A percentile compares a stretch with the other conserved stretches of the same genome.
Conservation (phyloP, 805 yeast genomes). For the Monosporozyma solicola region DNA sequence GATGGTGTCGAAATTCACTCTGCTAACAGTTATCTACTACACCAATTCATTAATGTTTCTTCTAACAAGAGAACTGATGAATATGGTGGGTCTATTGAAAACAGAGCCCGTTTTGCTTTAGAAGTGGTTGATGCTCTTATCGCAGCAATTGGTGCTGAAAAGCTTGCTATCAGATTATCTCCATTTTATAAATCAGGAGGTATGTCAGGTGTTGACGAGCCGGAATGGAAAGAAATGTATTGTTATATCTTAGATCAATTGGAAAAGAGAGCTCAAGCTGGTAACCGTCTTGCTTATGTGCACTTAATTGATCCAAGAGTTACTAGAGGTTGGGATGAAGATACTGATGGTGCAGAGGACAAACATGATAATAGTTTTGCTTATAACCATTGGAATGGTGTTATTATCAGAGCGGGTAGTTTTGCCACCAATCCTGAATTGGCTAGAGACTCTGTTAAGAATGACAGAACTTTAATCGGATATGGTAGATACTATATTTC, state of each 20-base stretch:
- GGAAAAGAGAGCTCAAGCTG: constrained; percentile 29
- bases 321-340: constrained; percentile 19
- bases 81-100: too few species aligned
- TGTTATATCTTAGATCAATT: constrained; percentile 34
- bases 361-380: constrained; percentile 32
- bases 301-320: constrained; percentile 41
- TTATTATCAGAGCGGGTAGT: constrained; percentile 35
- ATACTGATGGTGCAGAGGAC: constrained; percentile 19
- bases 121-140: constrained; percentile 45
- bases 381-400: constrained; percentile 38
- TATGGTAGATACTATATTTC: too few species aligned
- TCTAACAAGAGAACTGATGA: too few species aligned
- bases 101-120: constrained; percentile 26
- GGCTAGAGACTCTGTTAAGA: constrained; percentile 28
- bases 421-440: constrained; percentile 22
- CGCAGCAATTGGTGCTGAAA: constrained; percentile 43
- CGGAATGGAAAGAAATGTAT: constrained; percentile 30
- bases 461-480: too few species aligned
- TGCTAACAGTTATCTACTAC: too few species aligned
- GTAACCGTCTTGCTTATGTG: constrained; percentile 34
- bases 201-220: constrained; percentile 29
- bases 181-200: constrained; percentile 37
- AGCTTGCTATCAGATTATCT: constrained; percentile 41
- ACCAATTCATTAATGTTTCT: too few species aligned
- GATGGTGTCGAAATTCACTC: too few species aligned